Evolutionary conservation across 176 grass and related monocot species (phyloP), one percentile per base, ranked within the genome.

Genomic region (Carex myosuroides): DNA sequence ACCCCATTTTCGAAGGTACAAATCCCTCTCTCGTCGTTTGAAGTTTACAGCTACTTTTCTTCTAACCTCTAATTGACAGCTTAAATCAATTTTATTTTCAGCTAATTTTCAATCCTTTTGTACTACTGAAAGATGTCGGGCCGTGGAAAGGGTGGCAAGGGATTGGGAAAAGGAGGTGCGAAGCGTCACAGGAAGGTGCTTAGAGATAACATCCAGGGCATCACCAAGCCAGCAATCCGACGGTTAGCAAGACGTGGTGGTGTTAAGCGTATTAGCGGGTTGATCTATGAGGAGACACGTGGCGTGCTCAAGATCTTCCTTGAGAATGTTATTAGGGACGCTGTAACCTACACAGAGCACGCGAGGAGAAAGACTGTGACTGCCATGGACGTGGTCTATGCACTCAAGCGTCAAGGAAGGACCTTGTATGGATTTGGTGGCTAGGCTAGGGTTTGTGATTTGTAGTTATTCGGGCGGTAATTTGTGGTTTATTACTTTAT

Each of bases 151-250:
- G 85, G 85, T 6, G 85, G 85, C 77, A 87, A 87, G 85, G 85
- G 85, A 13, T 83, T 87, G 79, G 85, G 85, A 3, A 87, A 87
- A 33, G 67, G 83, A 59, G 67, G 69, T 10, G 83, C 83, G 10
- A 62, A 72, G 54, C 39, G 64, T 9, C 83, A 82, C 70, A 82
- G 80, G 37, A 88, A 88, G 82, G 87, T 88, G 14, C 87, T 88
- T 41, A 73, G 87, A 11, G 87, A 88, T 46, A 88, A 88, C 61
- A 88, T 88, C 71, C 87, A 88, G 82, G 86, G 86, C 56, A 88
- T 88, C 70, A 88, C 86, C 70, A 88, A 88, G 70, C 86, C 86
- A 17, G 86, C 86, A 4, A 88, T 88, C 29, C 86, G 86, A 13
- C 81, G 86, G 4, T 64, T 88, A 13, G 86, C 86, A 32, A 81